Evolutionary conservation across 1,284 basidiomycete species (phyloP), one percentile per base, ranked within the genome.

Genomic region (Trichosporon sp.): DNA sequence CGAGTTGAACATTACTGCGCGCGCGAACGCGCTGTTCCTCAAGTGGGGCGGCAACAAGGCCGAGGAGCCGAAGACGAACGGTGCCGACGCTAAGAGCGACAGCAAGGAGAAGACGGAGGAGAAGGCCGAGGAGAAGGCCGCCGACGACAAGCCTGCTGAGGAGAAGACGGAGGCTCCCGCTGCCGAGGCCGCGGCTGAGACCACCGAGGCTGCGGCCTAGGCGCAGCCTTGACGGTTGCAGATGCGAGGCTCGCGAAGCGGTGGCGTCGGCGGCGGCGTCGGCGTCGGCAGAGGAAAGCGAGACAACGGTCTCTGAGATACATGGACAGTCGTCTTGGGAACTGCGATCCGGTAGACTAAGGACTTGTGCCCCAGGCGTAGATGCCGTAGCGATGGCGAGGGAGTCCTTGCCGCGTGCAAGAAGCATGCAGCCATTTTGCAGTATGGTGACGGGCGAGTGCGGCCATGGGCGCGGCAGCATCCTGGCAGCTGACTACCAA

Each of bases 1-100:
- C 42, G 90, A 96, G 80, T 93, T 90, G 86, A 87, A 91, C 75
- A 95, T 98, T 87, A 89, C 89, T 67, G 87, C 90, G 29, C 90
- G 95, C 35, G 84, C 86, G 3, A 73, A 80, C 65, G 83, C 81
- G 73, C 80, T 87, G 38, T 60, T 31, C 56, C 29, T 60, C 56
- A 60, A 60, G 56, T 60, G 56, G 56, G 56, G 84, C 85, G 56
- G 56, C 77, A 75, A 80, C 68, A 83, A 83, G 73, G 80, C 69
- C 62, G 74, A 75, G 21, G 66, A 66, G 56, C 32, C 65, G 58
- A 74, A 78, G 68, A 70, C 73, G 15, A 73, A 71, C 35, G 65
- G 70, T 34, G 66, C 67, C 23, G 73, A 60, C 29, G 56, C 56
- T 18, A 60, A 60, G 56, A 31, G 29, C 56, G 56, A 60, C 56